Evolutionary conservation across 768 basidiomycete species (phyloP), one percentile per base, ranked within the genome.

Genomic region (Rhodotorula diobovata): DNA sequence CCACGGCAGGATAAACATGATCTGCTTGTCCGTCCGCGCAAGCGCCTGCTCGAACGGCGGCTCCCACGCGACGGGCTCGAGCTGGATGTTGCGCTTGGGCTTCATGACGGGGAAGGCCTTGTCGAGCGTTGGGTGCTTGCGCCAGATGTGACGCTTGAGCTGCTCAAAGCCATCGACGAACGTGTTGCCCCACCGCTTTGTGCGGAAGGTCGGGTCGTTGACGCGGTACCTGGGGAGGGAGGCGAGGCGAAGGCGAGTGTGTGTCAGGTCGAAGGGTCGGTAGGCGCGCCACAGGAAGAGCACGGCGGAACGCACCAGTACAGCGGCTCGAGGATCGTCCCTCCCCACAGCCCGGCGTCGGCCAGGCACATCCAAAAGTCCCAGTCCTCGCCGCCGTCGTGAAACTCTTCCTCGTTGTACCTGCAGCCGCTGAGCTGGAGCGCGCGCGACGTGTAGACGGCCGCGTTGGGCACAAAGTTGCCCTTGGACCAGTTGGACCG

Each of bases 351-450:
- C 12, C 75, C 75, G 11, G 56, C 32, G n/a, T 69, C 70, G 30
- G 75, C 75, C 45, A 76, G 50, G 39, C 75, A 76, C 68, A 76
- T 70, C 75, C 75, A 76, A 41, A 76, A 76, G 57, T 76, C 75
- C 75, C 75, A 76, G 58, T 76, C 75, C 55, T 76, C 75, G 32
- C 75, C 75, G 20, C 75, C 75, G 25, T 46, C 58, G 25, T 48
- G 25, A 30, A 76, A 73, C 58, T 64, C 63, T 15, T 46, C 46
- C 63, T 72, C 71, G 53, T 76, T 67, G 61, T 76, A 76, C 25
- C 72, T 39, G 43, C 75, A 76, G 0, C 50, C 51, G 56, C 68
- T 71, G 18, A 20, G 8, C 10, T 21, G 0, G 25, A 76, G 21
- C 20, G 61, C 55, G 6, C 63, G 23, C 35, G 34, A 35, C 30